phyloP scores from a whole-genome alignment of 306 rosid genomes.

The Arachis stenosperma region DNA sequence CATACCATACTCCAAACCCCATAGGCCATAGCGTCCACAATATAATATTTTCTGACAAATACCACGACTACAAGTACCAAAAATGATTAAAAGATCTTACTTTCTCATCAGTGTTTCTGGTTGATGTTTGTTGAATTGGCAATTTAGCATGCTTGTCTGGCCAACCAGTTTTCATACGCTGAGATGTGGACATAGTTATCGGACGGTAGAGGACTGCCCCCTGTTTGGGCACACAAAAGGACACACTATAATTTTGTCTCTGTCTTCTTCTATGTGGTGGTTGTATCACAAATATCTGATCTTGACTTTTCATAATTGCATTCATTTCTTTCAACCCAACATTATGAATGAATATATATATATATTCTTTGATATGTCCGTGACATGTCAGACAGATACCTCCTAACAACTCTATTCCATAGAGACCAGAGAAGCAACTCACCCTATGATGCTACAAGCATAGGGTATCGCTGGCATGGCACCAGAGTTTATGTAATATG shows the following conservation, averaged over 20 bases:
- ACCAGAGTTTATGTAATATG: too few relatives aligned
- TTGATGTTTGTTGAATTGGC: background rate
- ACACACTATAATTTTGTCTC: background rate
- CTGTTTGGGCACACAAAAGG: constrained; percentile 23
- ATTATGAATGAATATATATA: background rate
- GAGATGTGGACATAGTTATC: constrained; percentile 9
- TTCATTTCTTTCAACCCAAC: background rate
- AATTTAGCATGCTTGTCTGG: constrained; percentile 23
- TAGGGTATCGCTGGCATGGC: constrained; percentile 7
- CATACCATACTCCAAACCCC: too few relatives aligned
- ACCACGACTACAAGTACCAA: background rate
- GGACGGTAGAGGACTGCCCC: constrained; percentile 30
- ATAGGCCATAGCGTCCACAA: background rate
- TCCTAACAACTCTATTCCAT: background rate
- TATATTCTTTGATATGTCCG: background rate
- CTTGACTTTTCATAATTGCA: constrained; percentile 14
- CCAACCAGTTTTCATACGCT: constrained; percentile 21
- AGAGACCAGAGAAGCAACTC: constrained; percentile 6
- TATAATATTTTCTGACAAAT: constrained; percentile 6
- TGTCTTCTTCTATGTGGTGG: background rate
- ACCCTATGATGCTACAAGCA: background rate
- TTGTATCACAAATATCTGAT: background rate
- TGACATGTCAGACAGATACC: background rate
- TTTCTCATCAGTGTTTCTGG: constrained; percentile 1
- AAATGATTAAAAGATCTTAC: background rate